A percentile compares a stretch with the other conserved stretches of the same genome.
Evolutionary conservation across 2,329 filamentous ascomycete genomes (phyloP).

Genomic region (Pseudocercospora pini-densiflorae): DNA sequence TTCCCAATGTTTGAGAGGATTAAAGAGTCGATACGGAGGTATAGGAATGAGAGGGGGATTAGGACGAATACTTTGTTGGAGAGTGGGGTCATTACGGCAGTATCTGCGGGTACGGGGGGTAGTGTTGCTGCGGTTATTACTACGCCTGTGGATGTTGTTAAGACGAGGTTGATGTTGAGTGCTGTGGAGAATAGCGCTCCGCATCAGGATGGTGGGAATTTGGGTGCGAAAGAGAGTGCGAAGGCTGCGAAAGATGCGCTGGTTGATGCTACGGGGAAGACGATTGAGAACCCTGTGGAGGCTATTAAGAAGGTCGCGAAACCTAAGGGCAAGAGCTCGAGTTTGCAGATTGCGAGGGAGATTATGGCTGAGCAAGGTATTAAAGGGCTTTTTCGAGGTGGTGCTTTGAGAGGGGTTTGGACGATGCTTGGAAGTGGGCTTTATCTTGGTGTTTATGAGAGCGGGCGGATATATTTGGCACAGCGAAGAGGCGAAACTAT

Average conservation of each 20-base stretch:
- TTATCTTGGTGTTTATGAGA: slow-evolving; percentile 86
- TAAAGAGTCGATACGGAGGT: slow-evolving; percentile 58
- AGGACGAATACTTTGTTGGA: slow-evolving; percentile 60
- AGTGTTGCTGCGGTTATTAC: slow-evolving; percentile 78
- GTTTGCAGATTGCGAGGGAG: slow-evolving; percentile 65
- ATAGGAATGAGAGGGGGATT: slow-evolving; percentile 45
- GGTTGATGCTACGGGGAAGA: slow-evolving; percentile 49
- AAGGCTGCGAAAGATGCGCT: slow-evolving; percentile 34
- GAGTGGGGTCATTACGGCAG: slow-evolving; percentile 71
- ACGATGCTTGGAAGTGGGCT: slow-evolving; percentile 81
- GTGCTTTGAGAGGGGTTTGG: slow-evolving; percentile 74
- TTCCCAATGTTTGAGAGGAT: slow-evolving; percentile 84
- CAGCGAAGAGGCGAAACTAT: slow-evolving; percentile 48
- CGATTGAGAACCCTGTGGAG: slow-evolving; percentile 37
- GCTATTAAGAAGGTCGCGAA: slow-evolving; percentile 41
- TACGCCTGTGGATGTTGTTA: slow-evolving; percentile 86
- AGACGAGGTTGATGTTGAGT: slow-evolving; percentile 85
- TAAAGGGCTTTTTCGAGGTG: slow-evolving; percentile 77
- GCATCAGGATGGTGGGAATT: background rate
- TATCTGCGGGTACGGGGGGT: slow-evolving; percentile 75
- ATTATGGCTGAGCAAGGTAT: slow-evolving; percentile 71
- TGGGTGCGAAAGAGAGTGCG: slow-evolving; percentile 17
- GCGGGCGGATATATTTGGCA: slow-evolving; percentile 63
- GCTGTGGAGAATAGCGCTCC: slow-evolving; percentile 48
- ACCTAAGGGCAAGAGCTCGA: slow-evolving; percentile 41